Conservation (phyloP, 257 asterid species). For the Thymus mandschuricus region DNA sequence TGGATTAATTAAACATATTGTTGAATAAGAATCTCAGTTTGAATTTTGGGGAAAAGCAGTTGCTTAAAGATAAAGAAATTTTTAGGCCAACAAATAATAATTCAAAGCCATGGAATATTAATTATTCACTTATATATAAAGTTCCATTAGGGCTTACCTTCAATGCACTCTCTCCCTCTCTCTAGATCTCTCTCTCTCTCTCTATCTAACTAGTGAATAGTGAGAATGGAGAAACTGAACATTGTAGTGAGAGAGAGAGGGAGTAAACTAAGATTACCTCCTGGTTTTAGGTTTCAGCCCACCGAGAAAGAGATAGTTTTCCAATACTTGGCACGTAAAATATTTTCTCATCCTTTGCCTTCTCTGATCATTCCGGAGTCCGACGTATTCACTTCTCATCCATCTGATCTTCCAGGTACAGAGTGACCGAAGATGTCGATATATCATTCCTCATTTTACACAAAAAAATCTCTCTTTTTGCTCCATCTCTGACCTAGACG, state of each 20-base stretch:
- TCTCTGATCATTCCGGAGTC: constrained; percentile 63
- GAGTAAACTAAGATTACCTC: constrained; percentile 51
- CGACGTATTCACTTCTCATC: constrained; percentile 45
- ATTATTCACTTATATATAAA: constrained; percentile 25
- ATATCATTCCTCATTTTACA: no score
- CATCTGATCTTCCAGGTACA: constrained; percentile 66
- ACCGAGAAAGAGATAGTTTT: constrained; percentile 78
- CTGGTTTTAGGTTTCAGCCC: constrained; percentile 77
- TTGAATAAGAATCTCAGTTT: neutral
- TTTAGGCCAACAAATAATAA: neutral
- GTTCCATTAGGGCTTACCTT: constrained; percentile 21
- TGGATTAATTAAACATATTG: neutral
- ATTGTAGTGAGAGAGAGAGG: constrained; percentile 54
- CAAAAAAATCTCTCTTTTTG: no score
- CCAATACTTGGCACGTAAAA: constrained; percentile 69
- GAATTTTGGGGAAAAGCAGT: constrained; percentile 23
- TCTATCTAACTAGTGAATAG: neutral
- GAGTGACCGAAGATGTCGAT: no score
- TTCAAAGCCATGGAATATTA: neutral
- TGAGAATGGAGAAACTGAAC: constrained; percentile 41
- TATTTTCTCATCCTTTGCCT: constrained; percentile 65
- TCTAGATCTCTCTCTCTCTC: neutral
- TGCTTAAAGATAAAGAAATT: constrained; percentile 21
- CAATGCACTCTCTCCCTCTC: constrained; percentile 32
- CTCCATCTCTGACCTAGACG: no score